Evolutionary conservation across 2,329 filamentous ascomycete genomes (phyloP).

Genomic region (Furcasterigmium furcatum): DNA sequence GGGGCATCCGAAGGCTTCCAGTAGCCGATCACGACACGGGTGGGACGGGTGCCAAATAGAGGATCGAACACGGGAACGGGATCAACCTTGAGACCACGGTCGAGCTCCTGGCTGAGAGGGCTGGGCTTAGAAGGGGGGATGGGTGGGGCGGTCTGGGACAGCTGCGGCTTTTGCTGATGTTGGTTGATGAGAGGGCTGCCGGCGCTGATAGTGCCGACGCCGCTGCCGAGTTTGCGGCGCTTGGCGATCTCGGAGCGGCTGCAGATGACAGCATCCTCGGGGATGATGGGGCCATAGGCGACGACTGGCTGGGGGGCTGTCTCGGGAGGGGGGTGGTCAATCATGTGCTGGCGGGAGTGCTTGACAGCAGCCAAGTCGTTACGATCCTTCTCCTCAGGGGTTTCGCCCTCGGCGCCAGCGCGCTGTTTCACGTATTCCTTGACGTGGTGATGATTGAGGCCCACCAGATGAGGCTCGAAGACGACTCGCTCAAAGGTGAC

Average conservation of each 20-base stretch:
- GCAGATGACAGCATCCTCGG: slow-evolving; percentile 31
- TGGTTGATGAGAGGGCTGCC: slow-evolving; percentile 12
- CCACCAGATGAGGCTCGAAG: slow-evolving; percentile 54
- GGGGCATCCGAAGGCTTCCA: slow-evolving; percentile 53
- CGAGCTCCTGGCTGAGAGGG: not conserved
- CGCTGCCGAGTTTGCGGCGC: slow-evolving; percentile 48
- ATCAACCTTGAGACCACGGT: not conserved
- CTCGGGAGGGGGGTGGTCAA: slow-evolving; percentile 38
- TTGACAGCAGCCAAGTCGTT: slow-evolving; percentile 40
- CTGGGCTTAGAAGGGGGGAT: not conserved
- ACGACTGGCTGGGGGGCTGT: slow-evolving; percentile 38
- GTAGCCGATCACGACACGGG: slow-evolving; percentile 54
- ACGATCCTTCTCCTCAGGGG: slow-evolving; percentile 30
- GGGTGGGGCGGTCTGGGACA: not conserved
- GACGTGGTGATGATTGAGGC: slow-evolving; percentile 52
- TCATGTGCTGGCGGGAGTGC: slow-evolving; percentile 42
- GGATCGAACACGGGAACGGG: slow-evolving; percentile 28
- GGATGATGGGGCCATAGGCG: slow-evolving; percentile 48
- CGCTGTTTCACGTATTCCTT: slow-evolving; percentile 62
- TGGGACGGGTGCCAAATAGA: slow-evolving; percentile 51
- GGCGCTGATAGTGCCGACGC: slow-evolving; percentile 28
- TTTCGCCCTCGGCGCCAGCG: slow-evolving; percentile 30
- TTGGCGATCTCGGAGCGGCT: slow-evolving; percentile 26
- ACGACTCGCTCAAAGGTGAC: slow-evolving; percentile 60
- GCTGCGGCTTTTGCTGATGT: slow-evolving; percentile 8